Base-by-base conservation (phyloP, 2,329 filamentous ascomycete species). In the Aureobasidium sp. region DNA sequence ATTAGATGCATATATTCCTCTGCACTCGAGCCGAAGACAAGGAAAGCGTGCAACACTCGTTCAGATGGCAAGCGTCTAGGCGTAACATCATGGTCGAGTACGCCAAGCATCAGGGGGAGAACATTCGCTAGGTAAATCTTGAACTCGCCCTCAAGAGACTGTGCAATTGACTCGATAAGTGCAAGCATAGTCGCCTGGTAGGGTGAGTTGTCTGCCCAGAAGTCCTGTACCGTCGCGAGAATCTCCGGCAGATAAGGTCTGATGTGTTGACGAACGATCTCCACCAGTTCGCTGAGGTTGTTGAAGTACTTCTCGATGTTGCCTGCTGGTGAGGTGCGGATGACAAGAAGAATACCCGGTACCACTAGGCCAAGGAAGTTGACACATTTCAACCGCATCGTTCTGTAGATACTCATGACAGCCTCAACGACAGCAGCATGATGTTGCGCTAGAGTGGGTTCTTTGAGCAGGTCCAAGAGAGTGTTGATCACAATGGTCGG, bases 1-100 rank as follows among this genome's bases (percentile, higher is more conserved):
- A 99, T 97, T 58, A 99, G 81, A 73, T 99, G 94, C 94, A 99
- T 99, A 73, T 99, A 99, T 73, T 99, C 94, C 72, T 99, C 94
- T 11, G 89, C 90, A 70, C 92, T 97, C 0, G 92, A 88, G 1
- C 95, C 95, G 71, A 99, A 99, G 0, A 99, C 90, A 32, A 99
- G 78, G 74, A 99, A 96, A 0, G 93, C 92, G 71, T 97, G 94
- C 29, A 99, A 80, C 4, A 99, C 92, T 67, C 88, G 88, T 72
- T 97, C 91, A 0, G 92, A 96, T 2, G 91, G 88, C 14, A 85
- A 82, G n/a, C 91, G 83, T 69, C 90, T 88, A 1, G 82, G 78
- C 1, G 88, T 88, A 8, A 79, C 81, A 71, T 99, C 94, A 65
- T 91, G 89, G 66, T 99, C 93, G 21, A 99, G 82, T 3, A 96